Base-by-base conservation (phyloP, 2,329 filamentous ascomycete species). In the Fusarium beomiforme region DNA sequence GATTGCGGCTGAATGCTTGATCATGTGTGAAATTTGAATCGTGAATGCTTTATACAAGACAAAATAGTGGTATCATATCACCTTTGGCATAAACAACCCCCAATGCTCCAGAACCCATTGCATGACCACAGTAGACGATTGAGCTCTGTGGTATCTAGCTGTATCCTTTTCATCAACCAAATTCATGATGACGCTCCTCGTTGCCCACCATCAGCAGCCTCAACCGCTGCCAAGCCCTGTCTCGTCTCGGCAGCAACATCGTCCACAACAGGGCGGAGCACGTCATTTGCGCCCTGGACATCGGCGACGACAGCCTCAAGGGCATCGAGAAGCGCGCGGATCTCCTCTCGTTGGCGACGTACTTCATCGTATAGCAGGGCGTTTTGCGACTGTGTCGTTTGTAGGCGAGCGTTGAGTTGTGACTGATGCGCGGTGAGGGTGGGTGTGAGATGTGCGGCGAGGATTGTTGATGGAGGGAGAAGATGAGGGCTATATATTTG, bases 331-430 rank as follows among this genome's bases (percentile, higher is more conserved):
- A 91, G 79, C 23, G 77, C 79, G 58, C 85, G 85, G 37, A 89
- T 85, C 79, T 90, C 88, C 3, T 79, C 80, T 66, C 87, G 83
- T 82, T 91, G 89, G 42, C 77, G 79, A 54, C 80, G 79, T 16
- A 91, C 82, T 58, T 85, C 84, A 44, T 84, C 83, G 63, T 84
- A 86, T 21, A 90, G 79, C 9, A 79, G 81, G 17, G 86, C 85
- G 76, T 91, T 91, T 73, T 86, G 84, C 19, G 84, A 82, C 76
- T 90, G 87, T 44, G 83, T 83, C 24, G 87, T 88, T 75, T 88
- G 86, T 36, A 91, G 81, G 49, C 82, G 83, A 12, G 87, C 87
- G 75, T 88, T 88, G 67, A 91, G 85, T 72, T 86, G 85, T 5
- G 84, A 85, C 59, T 86, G 85, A 76, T 90, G 87, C 19, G 83